These are phyloP conservation scores for Diaporthe capsici DNA, from an alignment of 2,329 filamentous ascomycete species.

Conservation along the genomic window DNA sequence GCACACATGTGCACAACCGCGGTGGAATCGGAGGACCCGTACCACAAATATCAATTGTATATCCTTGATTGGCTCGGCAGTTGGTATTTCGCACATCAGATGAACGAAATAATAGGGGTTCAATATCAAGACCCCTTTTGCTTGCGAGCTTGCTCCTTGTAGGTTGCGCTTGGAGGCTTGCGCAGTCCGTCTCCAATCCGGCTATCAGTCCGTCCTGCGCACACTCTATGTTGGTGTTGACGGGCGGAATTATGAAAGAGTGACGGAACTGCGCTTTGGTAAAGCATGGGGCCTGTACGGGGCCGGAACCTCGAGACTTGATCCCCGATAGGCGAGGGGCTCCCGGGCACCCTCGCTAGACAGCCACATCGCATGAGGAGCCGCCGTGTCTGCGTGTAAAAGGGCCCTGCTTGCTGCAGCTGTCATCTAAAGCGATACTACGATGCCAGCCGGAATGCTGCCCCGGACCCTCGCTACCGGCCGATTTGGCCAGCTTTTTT, in stretches of 20 bases:
- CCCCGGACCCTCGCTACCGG: not conserved
- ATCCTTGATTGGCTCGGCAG: not conserved
- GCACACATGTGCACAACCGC: not conserved
- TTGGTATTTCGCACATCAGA: not conserved
- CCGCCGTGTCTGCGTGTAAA: not conserved
- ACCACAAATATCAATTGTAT: not conserved
- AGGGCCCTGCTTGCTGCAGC: not conserved
- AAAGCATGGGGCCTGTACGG: not conserved
- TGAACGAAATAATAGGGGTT: constrained; percentile 4
- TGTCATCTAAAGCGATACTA: constrained; percentile 10
- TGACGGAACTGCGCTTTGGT: not conserved
- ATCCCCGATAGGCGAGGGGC: not conserved
- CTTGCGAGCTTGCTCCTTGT: not conserved
- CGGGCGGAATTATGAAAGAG: not conserved
- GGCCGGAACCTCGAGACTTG: not conserved
- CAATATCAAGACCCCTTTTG: not conserved
- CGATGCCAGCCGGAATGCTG: not conserved
- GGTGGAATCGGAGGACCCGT: not conserved
- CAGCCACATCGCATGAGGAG: not conserved
- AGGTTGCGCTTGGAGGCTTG: not conserved
- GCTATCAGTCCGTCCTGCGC: not conserved
- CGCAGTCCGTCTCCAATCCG: not conserved
- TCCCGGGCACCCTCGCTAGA: constrained; percentile 12
- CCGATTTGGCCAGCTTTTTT: not conserved
- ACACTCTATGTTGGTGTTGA: not conserved